Conservation (phyloP, 768 basidiomycete species). For the Suillus sp. region DNA sequence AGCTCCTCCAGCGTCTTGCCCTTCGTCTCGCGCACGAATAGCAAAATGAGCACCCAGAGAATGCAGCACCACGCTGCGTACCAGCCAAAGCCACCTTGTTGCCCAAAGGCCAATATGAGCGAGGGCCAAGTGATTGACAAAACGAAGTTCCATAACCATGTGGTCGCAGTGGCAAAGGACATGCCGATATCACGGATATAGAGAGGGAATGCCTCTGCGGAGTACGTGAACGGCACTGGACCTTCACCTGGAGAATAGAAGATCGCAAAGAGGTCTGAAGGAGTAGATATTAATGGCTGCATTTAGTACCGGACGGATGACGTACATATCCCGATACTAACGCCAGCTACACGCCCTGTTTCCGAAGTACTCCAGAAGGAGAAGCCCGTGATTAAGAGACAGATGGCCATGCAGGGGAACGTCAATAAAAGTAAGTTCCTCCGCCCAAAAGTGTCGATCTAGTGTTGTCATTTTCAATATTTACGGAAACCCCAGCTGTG, state of each 20-base stretch:
- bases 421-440: slow-evolving; percentile 76
- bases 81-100: slow-evolving; percentile 75
- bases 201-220: slow-evolving; percentile 89
- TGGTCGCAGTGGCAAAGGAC: slow-evolving; percentile 65
- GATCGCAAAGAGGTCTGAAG: slow-evolving; percentile 51
- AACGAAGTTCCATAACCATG: slow-evolving; percentile 65
- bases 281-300: slow-evolving; percentile 11
- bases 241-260: slow-evolving; percentile 88
- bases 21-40: slow-evolving; percentile 75
- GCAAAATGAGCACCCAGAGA: slow-evolving; percentile 56
- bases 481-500: slow-evolving; percentile 14
- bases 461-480: slow-evolving; percentile 26
- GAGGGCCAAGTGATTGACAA: slow-evolving; percentile 73
- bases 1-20: slow-evolving; percentile 64
- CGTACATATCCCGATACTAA: slow-evolving; percentile 53
- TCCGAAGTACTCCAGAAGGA: slow-evolving; percentile 54
- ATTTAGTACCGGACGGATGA: background rate
- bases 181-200: slow-evolving; percentile 59
- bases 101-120: slow-evolving; percentile 60
- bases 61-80: slow-evolving; percentile 64
- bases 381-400: slow-evolving; percentile 73
- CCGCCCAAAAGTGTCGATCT: slow-evolving; percentile 77
- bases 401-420: slow-evolving; percentile 81
- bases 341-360: slow-evolving; percentile 45
- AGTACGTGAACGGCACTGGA: slow-evolving; percentile 89